Evolutionary conservation across 2,329 filamentous ascomycete genomes (phyloP).

Genomic region (Hypoxylon sp.): DNA sequence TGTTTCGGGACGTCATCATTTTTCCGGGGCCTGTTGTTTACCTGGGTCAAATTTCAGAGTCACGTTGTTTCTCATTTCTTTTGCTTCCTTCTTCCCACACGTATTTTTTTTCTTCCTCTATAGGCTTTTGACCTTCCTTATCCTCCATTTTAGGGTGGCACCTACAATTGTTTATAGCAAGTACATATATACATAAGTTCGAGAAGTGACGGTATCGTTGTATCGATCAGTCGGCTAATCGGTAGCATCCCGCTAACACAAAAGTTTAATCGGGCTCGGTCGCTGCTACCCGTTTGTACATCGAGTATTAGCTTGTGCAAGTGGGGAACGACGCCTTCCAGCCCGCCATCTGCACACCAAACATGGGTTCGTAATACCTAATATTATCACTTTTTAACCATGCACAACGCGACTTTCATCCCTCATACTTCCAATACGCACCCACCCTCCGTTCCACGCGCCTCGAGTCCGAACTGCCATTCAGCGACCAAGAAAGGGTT

Average conservation of each 20-base stretch:
- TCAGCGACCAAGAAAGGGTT: slow-evolving; percentile 25
- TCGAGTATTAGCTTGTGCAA: slow-evolving; percentile 13
- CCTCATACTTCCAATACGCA: slow-evolving; percentile 29
- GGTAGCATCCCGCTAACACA: slow-evolving; percentile 15
- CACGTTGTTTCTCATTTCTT: slow-evolving; percentile 28
- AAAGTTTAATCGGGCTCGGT: slow-evolving; percentile 25
- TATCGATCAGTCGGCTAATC: slow-evolving; percentile 20
- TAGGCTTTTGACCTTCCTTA: background rate
- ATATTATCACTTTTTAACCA: slow-evolving; percentile 37
- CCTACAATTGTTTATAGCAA: background rate
- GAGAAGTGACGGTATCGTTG: slow-evolving; percentile 18
- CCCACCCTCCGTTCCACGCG: slow-evolving; percentile 20
- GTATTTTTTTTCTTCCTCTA: background rate
- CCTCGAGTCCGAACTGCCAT: slow-evolving; percentile 18
- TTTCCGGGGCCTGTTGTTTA: slow-evolving; percentile 30
- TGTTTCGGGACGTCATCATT: slow-evolving; percentile 39
- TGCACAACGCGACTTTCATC: slow-evolving; percentile 42
- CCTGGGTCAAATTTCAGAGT: slow-evolving; percentile 22
- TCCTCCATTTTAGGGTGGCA: background rate
- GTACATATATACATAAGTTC: background rate
- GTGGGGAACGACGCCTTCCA: slow-evolving; percentile 29
- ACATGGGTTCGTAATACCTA: slow-evolving; percentile 35
- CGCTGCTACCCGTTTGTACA: slow-evolving; percentile 12
- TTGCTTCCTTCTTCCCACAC: slow-evolving; percentile 14
- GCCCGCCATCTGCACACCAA: slow-evolving; percentile 31